Conservation (phyloP, 139 green algal species). For the Tetradesmus lagerheimii region DNA sequence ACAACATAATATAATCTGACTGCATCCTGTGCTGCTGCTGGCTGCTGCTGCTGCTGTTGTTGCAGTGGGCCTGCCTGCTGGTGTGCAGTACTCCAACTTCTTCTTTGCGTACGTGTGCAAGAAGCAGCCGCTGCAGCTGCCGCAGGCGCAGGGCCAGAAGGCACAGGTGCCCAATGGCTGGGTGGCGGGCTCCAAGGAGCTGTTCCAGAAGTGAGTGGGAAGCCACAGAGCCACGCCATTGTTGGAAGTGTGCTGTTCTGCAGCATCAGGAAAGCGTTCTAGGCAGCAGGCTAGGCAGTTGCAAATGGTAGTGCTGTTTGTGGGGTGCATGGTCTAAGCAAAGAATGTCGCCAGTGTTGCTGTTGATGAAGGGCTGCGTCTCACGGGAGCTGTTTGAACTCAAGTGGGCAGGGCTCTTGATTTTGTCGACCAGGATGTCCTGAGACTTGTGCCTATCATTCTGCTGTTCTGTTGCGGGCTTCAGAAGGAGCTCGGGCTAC, state of each 20-base stretch:
- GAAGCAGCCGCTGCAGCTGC: slow-evolving; percentile 37
- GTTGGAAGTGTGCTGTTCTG: not conserved
- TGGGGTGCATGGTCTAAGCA: no score
- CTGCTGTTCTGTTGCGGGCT: slow-evolving; percentile 9
- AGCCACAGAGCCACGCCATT: not conserved
- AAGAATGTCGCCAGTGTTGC: no score
- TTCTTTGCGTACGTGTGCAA: slow-evolving; percentile 54
- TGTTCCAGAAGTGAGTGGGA: slow-evolving; percentile 25
- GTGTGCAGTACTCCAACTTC: slow-evolving; percentile 27
- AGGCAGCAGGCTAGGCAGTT: no score
- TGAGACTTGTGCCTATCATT: no score
- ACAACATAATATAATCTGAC: no score
- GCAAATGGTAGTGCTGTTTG: no score
- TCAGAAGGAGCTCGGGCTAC: slow-evolving; percentile 40
- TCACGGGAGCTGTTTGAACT: no score
- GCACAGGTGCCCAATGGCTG: slow-evolving; percentile 44
- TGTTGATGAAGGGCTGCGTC: no score
- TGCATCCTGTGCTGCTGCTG: not conserved
- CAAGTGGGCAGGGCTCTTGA: no score
- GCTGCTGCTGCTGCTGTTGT: not conserved
- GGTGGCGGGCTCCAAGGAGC: slow-evolving; percentile 43
- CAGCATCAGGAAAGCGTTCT: no score
- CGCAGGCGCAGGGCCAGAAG: not conserved
- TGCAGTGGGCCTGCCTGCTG: slow-evolving; percentile 42
- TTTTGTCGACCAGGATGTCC: no score